phyloP scores from a whole-genome alignment of 441 rosid genomes.

The Gossypium gossypioides region DNA sequence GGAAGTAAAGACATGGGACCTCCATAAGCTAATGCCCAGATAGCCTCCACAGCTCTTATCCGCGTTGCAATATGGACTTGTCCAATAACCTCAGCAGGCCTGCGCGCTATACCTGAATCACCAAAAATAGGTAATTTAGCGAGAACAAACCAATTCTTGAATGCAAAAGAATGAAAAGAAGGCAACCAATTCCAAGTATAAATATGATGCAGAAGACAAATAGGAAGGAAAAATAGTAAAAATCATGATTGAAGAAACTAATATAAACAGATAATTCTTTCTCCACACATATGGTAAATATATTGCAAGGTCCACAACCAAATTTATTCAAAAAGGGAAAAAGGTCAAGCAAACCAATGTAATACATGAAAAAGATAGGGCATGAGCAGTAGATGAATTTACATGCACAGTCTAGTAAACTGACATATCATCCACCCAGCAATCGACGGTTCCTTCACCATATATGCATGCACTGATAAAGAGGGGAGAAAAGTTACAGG shows the following conservation, averaged over 20 bases:
- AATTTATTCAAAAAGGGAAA: neutral
- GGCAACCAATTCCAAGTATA: slow-evolving; percentile 10
- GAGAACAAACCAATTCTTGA: slow-evolving; percentile 2
- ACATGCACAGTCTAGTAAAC: slow-evolving; percentile 3
- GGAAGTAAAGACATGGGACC: slow-evolving; percentile 98
- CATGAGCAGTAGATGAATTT: neutral
- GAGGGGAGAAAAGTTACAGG: neutral
- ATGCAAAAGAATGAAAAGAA: neutral
- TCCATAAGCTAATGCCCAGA: slow-evolving; percentile 96
- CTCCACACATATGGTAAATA: neutral
- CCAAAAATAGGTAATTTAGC: slow-evolving; percentile 14
- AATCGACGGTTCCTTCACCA: neutral
- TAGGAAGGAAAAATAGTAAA: neutral
- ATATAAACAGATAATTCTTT: neutral
- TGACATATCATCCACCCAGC: neutral
- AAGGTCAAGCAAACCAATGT: neutral
- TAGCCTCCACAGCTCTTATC: slow-evolving; percentile 76
- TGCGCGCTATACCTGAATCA: slow-evolving; percentile 58
- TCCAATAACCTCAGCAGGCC: slow-evolving; percentile 99
- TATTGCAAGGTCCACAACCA: neutral
- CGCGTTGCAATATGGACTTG: slow-evolving; percentile 92
- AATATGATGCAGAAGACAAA: neutral
- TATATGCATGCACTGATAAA: neutral
- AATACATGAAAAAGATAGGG: neutral
- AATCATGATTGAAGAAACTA: neutral